A percentile compares a stretch with the other conserved stretches of the same genome.
These are phyloP conservation scores for Aspergillus quadrilineatus DNA, from an alignment of 2,329 filamentous ascomycete genomes.

Conservation along the genomic window DNA sequence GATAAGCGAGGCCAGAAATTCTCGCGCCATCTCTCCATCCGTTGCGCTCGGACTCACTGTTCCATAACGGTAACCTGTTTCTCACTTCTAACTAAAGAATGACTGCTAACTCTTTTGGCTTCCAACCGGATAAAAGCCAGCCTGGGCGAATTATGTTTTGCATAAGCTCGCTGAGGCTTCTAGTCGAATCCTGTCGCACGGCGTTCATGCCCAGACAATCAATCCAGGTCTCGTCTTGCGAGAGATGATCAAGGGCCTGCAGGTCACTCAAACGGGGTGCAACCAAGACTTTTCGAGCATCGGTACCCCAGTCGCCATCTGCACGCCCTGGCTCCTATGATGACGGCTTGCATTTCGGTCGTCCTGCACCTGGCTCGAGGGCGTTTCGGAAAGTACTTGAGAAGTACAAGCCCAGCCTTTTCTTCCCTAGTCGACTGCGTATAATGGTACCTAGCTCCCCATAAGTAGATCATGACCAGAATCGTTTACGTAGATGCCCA, in stretches of 20 bases:
- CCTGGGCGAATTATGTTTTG: slow-evolving; percentile 3
- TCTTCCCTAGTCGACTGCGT: no score
- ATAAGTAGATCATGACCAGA: no score
- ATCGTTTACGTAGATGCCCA: no score
- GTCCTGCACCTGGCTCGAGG: background rate
- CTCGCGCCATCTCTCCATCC: background rate
- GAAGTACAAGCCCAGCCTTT: background rate
- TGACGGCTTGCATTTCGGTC: background rate
- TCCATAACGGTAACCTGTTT: slow-evolving; percentile 1
- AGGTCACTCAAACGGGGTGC: slow-evolving; percentile 19
- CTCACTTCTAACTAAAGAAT: background rate
- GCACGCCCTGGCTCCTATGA: background rate
- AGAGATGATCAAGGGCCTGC: slow-evolving; percentile 22
- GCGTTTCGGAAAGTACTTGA: background rate
- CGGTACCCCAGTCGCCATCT: background rate
- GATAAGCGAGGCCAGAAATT: background rate
- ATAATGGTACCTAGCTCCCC: no score
- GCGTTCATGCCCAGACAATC: slow-evolving; percentile 7
- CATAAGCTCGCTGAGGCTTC: slow-evolving; percentile 13
- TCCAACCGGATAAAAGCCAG: background rate
- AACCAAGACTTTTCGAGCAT: slow-evolving; percentile 10
- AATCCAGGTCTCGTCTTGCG: slow-evolving; percentile 21
- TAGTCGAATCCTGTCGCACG: slow-evolving; percentile 1
- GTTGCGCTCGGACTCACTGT: slow-evolving; percentile 1
- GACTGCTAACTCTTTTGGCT: background rate